Conservation (phyloP, 805 yeast genomes). For the Schizosaccharomyces japonicus region DNA sequence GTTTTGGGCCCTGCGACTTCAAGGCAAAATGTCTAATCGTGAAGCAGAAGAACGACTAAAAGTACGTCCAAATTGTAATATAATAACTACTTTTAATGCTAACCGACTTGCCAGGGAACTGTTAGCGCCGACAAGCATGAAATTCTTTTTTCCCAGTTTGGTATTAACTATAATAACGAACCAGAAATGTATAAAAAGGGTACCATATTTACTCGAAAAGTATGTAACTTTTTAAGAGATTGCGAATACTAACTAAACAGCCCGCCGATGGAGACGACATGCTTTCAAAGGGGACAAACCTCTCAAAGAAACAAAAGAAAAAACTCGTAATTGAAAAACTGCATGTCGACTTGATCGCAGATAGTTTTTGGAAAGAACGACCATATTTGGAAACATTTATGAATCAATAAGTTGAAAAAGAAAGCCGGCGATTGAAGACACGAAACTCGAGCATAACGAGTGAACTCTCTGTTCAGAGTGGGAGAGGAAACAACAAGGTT, state of each 20-base stretch:
- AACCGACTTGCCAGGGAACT: constrained; percentile 28
- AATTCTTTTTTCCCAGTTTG: constrained; percentile 50
- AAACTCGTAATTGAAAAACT: constrained; percentile 24
- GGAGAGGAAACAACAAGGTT: neutral
- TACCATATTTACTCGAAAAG: constrained; percentile 35
- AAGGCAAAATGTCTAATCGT: constrained; percentile 44
- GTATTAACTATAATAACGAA: constrained; percentile 75
- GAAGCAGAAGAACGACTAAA: constrained; percentile 58
- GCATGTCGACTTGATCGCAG: constrained; percentile 42
- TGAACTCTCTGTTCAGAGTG: neutral
- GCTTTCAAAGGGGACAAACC: neutral
- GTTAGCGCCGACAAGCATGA: constrained; percentile 71
- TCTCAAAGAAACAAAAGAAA: constrained; percentile 22
- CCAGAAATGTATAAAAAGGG: constrained; percentile 78
- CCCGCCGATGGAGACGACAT: neutral
- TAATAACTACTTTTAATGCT: neutral
- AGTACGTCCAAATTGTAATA: constrained; percentile 5
- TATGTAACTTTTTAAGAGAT: neutral
- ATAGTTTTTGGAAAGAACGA: constrained; percentile 34
- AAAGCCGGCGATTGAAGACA: too few relatives aligned
- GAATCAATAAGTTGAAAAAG: too few relatives aligned
- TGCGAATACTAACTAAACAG: neutral
- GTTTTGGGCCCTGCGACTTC: constrained; percentile 62
- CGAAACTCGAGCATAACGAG: neutral
- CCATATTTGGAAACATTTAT: constrained; percentile 14